These are phyloP conservation scores for Apiotrichum akiyoshidainum DNA, from an alignment of 1,284 basidiomycete genomes.

Conservation along the genomic window DNA sequence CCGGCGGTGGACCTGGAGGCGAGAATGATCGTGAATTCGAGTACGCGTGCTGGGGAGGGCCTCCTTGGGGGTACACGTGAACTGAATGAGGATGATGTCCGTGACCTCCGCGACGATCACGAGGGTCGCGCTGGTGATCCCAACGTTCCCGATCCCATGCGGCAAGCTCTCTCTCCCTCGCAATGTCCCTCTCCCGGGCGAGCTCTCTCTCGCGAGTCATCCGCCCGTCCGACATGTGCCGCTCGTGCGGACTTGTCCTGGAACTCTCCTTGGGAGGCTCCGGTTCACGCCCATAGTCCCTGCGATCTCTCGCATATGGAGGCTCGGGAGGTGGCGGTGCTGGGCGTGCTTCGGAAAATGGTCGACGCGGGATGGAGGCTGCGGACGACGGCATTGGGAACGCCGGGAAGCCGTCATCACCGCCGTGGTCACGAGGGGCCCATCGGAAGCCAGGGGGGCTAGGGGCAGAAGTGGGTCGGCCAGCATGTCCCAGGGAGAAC, in stretches of 20 bases:
- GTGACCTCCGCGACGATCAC: neutral
- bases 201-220: neutral
- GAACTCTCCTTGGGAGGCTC: neutral
- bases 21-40: slow-evolving; percentile 4
- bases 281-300: neutral
- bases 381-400: slow-evolving; percentile 3
- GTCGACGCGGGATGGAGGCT: neutral
- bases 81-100: neutral
- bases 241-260: neutral
- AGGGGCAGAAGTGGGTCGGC: neutral
- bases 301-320: neutral
- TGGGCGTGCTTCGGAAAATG: neutral
- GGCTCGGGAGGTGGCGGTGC: neutral
- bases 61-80: neutral
- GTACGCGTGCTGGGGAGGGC: neutral
- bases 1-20: neutral
- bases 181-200: neutral
- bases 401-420: slow-evolving; percentile 24
- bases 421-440: neutral
- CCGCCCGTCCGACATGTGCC: neutral
- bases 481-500: slow-evolving; percentile 30
- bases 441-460: neutral
- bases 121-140: neutral
- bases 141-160: neutral
- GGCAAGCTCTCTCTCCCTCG: slow-evolving; percentile 1